Evolutionary conservation across 2,329 filamentous ascomycete species (phyloP), one percentile per base, ranked within the genome.

Genomic region (Claviceps quebecensis): DNA sequence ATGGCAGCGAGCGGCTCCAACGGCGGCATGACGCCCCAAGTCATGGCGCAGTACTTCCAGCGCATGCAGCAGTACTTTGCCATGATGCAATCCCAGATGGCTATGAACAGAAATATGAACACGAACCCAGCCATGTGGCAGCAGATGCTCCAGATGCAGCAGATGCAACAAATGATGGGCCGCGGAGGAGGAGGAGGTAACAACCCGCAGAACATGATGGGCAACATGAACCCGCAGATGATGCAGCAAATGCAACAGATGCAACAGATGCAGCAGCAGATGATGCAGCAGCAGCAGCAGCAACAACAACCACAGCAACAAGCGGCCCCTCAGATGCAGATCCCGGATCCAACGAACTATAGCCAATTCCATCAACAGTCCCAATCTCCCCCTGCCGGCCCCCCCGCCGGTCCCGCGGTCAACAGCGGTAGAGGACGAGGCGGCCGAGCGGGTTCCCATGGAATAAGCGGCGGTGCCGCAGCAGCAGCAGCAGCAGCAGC

Each of bases 31-130:
- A 94, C 87, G 19, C 91, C 91, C 0, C 89, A 95, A 62, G 84
- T 95, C 74, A 96, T 97, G 89, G 93, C 93, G 2, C 90, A 96
- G 66, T 96, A 97, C 70, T 95, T 93, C 81, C 88, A 95, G 67
- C 82, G 90, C 47, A 97, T 98, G 91, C 93, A 98, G 68, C 87
- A 95, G 65, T 95, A 95, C 69, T 94, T 96, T 67, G 76, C 84
- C 52, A 83, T 95, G 78, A 93, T 95, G 87, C 89, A 95, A 68
- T 87, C 91, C 61, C 85, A 93, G 64, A 87, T 94, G 78, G 84
- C 83, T 47, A 91, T 91, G 82, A 89, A 80, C 75, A 72, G 84
- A 59, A 71, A 80, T 64, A 83, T 84, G 71, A 73, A 70, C 64
- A 80, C 83, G 78, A 90, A 87, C 66, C 84, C 85, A 39, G 78